Conservation (phyloP, 495 filamentous ascomycete species). For the Aspergillus bridgeri region DNA sequence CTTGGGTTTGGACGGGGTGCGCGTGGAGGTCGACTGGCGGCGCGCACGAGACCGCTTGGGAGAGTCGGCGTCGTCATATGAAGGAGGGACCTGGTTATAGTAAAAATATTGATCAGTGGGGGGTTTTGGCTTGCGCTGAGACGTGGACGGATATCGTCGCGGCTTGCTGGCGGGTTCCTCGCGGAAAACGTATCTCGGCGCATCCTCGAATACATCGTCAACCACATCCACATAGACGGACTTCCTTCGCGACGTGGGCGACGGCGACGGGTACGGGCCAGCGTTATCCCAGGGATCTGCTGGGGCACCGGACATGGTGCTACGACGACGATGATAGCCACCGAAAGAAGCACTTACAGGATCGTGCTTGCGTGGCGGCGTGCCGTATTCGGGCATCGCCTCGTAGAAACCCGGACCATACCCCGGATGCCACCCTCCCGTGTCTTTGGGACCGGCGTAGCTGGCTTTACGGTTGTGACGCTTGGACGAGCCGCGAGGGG, state of each 20-base stretch:
- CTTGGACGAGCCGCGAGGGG: slow-evolving; percentile 39
- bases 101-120: slow-evolving; percentile 53
- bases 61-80: slow-evolving; percentile 41
- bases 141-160: slow-evolving; percentile 33
- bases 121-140: slow-evolving; percentile 46
- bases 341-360: slow-evolving; percentile 57
- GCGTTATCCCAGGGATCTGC: slow-evolving; percentile 37
- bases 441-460: slow-evolving; percentile 40
- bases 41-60: slow-evolving; percentile 43
- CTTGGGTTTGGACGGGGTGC: slow-evolving; percentile 43
- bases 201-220: slow-evolving; percentile 50
- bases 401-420: slow-evolving; percentile 42
- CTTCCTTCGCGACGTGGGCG: slow-evolving; percentile 44
- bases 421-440: slow-evolving; percentile 40
- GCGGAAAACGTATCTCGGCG: slow-evolving; percentile 25
- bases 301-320: slow-evolving; percentile 36
- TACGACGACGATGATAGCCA: slow-evolving; percentile 37
- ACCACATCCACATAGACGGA: slow-evolving; percentile 54
- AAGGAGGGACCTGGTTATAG: slow-evolving; percentile 49
- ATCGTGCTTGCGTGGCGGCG: slow-evolving; percentile 52
- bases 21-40: slow-evolving; percentile 50
- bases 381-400: slow-evolving; percentile 45
- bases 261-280: slow-evolving; percentile 34
- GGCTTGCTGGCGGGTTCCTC: slow-evolving; percentile 26
- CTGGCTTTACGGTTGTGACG: slow-evolving; percentile 48